These are phyloP conservation scores for Ustilago lituana DNA, from an alignment of 1,284 basidiomycete species.

Conservation along the genomic window DNA sequence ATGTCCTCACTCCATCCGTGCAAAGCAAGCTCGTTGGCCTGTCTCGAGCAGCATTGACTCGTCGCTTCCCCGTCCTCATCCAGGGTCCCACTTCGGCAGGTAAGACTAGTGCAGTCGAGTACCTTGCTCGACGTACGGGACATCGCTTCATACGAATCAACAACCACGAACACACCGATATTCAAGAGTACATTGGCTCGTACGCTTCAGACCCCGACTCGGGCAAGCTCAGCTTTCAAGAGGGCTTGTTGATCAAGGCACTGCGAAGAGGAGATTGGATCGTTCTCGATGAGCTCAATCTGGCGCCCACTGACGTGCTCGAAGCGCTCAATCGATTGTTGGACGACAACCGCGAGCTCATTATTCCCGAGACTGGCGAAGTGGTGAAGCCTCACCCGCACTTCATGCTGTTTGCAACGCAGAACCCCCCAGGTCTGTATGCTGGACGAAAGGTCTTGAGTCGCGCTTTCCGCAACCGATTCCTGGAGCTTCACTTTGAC, in stretches of 20 bases:
- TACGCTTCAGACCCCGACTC: conserved; percentile 92
- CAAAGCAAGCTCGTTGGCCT: conserved; percentile 91
- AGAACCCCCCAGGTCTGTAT: conserved; percentile 97
- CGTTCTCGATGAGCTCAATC: conserved; percentile 95
- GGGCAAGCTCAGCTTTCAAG: conserved; percentile 91
- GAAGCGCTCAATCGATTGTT: conserved; percentile 96
- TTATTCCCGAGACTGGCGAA: conserved; percentile 96
- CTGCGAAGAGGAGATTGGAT: conserved; percentile 95
- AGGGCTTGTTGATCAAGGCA: conserved; percentile 88
- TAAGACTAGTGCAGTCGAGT: conserved; percentile 97
- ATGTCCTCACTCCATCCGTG: conserved; percentile 96
- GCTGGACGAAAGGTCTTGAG: conserved; percentile 95
- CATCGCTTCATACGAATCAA: conserved; percentile 98
- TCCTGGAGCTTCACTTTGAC: conserved; percentile 96
- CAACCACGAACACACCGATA: conserved; percentile 99
- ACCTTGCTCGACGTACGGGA: conserved; percentile 89
- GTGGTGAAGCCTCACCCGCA: conserved; percentile 91
- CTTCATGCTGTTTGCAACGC: conserved; percentile 98
- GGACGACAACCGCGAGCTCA: conserved; percentile 95
- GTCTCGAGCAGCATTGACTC: conserved; percentile 86
- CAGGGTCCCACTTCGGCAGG: conserved; percentile 98
- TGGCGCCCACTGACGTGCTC: conserved; percentile 96
- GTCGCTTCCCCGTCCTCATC: conserved; percentile 92
- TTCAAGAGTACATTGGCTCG: conserved; percentile 95
- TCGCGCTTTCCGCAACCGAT: conserved; percentile 96